These are phyloP conservation scores for Fonsecaea nubica DNA, from an alignment of 2,329 filamentous ascomycete genomes.

Conservation along the genomic window DNA sequence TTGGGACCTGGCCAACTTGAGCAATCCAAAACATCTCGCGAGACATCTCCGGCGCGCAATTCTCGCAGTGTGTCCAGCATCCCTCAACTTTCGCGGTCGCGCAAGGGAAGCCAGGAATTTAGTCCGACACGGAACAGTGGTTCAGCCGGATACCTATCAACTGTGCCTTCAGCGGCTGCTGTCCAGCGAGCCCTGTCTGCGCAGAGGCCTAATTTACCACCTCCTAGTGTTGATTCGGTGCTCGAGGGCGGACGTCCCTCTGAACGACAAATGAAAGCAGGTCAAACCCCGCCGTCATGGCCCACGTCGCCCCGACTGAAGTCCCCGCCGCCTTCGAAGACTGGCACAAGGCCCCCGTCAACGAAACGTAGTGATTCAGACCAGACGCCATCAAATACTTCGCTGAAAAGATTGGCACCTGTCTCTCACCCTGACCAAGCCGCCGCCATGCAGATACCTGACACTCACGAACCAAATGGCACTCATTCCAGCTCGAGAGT, in stretches of 20 bases:
- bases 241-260: constrained; percentile 68
- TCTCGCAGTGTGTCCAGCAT: constrained; percentile 40
- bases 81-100: constrained; percentile 58
- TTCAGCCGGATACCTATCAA: constrained; percentile 50
- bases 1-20: constrained; percentile 20
- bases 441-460: constrained; percentile 31
- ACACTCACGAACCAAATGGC: constrained; percentile 46
- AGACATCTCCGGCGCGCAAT: constrained; percentile 32
- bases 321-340: constrained; percentile 70
- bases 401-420: constrained; percentile 54
- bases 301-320: constrained; percentile 77
- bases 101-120: constrained; percentile 71
- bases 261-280: constrained; percentile 63
- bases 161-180: constrained; percentile 65
- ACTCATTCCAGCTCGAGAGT: constrained; percentile 57
- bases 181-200: constrained; percentile 73
- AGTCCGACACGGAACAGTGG: constrained; percentile 63
- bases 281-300: constrained; percentile 68
- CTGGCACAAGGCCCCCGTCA: constrained; percentile 44
- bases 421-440: constrained; percentile 32
- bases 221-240: constrained; percentile 66
- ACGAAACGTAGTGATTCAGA: constrained; percentile 56
- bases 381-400: constrained; percentile 57
- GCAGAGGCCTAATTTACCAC: constrained; percentile 68
- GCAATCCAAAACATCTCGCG: constrained; percentile 27